These are phyloP conservation scores for Ogataea paraovalis DNA, from an alignment of 805 yeast species.

Conservation along the genomic window DNA sequence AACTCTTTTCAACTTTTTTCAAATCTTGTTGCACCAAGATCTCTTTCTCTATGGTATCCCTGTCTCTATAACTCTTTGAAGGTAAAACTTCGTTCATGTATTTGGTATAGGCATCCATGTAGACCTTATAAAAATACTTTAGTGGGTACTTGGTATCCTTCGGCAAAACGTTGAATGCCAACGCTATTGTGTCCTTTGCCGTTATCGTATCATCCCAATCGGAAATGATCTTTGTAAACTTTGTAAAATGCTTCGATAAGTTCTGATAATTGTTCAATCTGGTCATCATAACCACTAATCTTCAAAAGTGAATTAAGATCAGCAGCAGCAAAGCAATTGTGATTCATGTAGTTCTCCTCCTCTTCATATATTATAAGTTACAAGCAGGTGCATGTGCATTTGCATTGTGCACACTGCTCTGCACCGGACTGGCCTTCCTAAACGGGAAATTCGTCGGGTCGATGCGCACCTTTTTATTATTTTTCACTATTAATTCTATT, in stretches of 20 bases:
- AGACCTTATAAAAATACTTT: constrained; percentile 40
- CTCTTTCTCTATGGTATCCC: constrained; percentile 39
- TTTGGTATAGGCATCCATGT: constrained; percentile 34
- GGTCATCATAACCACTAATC: constrained; percentile 9
- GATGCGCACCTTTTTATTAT: background rate
- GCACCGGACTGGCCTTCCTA: too few species aligned
- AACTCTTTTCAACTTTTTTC: constrained; percentile 42
- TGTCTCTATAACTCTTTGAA: constrained; percentile 25
- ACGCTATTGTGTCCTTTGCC: constrained; percentile 45
- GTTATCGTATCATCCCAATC: constrained; percentile 74
- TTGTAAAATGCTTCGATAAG: constrained; percentile 11
- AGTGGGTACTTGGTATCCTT: constrained; percentile 34
- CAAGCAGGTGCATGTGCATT: too few species aligned
- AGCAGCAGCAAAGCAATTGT: too few species aligned
- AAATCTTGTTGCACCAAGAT: constrained; percentile 42
- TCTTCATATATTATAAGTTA: too few species aligned
- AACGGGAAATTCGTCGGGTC: background rate
- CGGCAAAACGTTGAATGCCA: constrained; percentile 49
- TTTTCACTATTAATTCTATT: too few species aligned
- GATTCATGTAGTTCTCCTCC: too few species aligned
- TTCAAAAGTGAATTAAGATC: too few species aligned
- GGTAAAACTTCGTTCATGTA: constrained; percentile 26
- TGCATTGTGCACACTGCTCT: too few species aligned
- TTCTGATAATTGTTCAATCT: constrained; percentile 12
- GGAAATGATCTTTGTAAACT: constrained; percentile 32